These are phyloP conservation scores for Salvia sclarea DNA, from an alignment of 305 asterid genomes.

Conservation along the genomic window DNA sequence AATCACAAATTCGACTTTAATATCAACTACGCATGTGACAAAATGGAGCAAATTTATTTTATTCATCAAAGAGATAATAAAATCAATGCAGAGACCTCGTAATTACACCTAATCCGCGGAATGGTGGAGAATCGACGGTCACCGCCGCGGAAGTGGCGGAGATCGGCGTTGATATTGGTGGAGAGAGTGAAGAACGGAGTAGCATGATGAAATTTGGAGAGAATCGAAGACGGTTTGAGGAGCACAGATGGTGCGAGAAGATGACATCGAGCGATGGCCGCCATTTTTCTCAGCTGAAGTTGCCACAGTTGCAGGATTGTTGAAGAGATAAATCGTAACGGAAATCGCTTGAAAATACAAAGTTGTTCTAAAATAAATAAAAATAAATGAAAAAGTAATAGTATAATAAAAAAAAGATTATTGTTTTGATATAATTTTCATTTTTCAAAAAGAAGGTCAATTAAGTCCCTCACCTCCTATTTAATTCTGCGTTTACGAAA, in stretches of 20 bases:
- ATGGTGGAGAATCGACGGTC: constrained; percentile 48
- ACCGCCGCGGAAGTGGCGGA: constrained; percentile 33
- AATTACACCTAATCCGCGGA: constrained; percentile 44
- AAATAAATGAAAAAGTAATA: not conserved
- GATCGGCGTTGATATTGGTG: constrained; percentile 23
- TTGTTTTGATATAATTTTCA: not conserved
- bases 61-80: not conserved
- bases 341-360: no score
- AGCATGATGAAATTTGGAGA: constrained; percentile 38
- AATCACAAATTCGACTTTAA: constrained; percentile 17
- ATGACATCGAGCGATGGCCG: constrained; percentile 59
- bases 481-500: not conserved
- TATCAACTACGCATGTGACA: not conserved
- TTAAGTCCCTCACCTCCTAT: not conserved
- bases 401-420: not conserved
- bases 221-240: constrained; percentile 41
- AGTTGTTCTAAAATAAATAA: no score
- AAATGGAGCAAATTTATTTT: not conserved
- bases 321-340: constrained; percentile 9
- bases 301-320: not conserved
- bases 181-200: constrained; percentile 32
- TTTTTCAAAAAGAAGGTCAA: not conserved
- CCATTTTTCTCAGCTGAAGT: constrained; percentile 44
- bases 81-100: constrained; percentile 42
- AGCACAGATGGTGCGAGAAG: constrained; percentile 52